Base-by-base conservation (phyloP, 345 rosid species). In the Gossypioides kirkii region DNA sequence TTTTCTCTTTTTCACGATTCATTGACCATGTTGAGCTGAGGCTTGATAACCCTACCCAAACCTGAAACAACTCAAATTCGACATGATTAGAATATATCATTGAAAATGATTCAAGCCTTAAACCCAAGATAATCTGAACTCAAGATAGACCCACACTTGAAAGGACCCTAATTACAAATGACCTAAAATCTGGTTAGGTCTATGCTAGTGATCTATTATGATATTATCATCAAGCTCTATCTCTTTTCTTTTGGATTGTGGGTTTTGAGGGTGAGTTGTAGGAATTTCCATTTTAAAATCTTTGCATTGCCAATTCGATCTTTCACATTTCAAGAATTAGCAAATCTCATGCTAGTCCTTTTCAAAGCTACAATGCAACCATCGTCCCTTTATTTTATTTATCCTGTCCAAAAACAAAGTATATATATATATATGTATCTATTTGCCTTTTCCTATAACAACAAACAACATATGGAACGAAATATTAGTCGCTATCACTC, bases 391-490 rank as follows among this genome's bases (percentile, higher is more conserved):
- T 55, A 55, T 54, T 54, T 18, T 18, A 53, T 70, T 54, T 32
- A 32, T 32, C 7, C 38, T 6, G 38, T 5, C 6, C 6, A 32
- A 32, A 32, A 4, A 5, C 60, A 46, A 47, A 67, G 11, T 9
- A 46, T 49, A 2, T 4, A 45, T 9, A 46, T 49, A 2, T 4
- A 45, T 18, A 25, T 11, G 46, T n/a, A 53, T 32, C 46, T 52
- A 47, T 69, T 12, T 46, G 49, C 47, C 73, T 36, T 17, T n/a
- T 55, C 71, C 71, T 46, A 46, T 45, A 67, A 17, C 58, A 36
- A 32, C 46, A 54, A 52, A 43, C 2, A 60, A 45, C 53, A 46
- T 45, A 45, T 41, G 12, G 22, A 46, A 47, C 71, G 49, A 68
- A 49, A 16, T 22, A 22, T 68, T 17, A 25, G n/a, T 68, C 45